Evolutionary conservation across 257 asterid species (phyloP), one percentile per base, ranked within the genome.

Genomic region (Fraxinus excelsior): DNA sequence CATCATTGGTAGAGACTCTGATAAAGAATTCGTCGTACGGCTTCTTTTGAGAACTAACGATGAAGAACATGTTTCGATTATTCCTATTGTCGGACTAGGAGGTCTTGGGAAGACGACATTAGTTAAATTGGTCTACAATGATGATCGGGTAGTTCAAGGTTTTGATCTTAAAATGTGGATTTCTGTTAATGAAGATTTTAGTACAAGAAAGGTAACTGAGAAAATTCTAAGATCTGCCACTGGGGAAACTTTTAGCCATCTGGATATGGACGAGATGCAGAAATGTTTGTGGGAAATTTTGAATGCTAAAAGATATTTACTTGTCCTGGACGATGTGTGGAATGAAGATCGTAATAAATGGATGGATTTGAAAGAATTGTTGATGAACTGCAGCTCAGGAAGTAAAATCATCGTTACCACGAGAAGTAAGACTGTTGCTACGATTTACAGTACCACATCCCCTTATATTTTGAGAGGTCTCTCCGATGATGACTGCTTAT

Each of bases 281-380:
- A 65, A 68, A 12, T 65, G 65, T 8, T 68, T 89, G 32, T 65
- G 73, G 7, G 70, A 76, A 14, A 82, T 81, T 38, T 73, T 88
- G 83, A 82, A 56, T 9, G 81, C 67, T 28, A 76, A 62, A 60
- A 83, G 71, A 77, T 86, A 81, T 78, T 82, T 88, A 68, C 87
- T 86, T 28, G 91, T 86, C 44, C 72, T 87, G 83, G 91, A 88
- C 70, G 88, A 88, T 83, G 90, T 87, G 74, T 87, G 93, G 93
- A 85, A 85, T 32, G 87, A 84, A 69, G 87, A 87, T 82, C 85
- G 80, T n/a, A 80, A 73, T 37, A 74, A 79, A 73, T 88, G 92
- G 92, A 74, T 37, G 70, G 86, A 82, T 75, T 71, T 86, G 84
- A 72, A 70, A 73, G 86, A 84, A 67, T 44, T 86, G 51, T 68